Base-by-base conservation (phyloP, 306 rosid species). In the Casuarina equisetifolia region DNA sequence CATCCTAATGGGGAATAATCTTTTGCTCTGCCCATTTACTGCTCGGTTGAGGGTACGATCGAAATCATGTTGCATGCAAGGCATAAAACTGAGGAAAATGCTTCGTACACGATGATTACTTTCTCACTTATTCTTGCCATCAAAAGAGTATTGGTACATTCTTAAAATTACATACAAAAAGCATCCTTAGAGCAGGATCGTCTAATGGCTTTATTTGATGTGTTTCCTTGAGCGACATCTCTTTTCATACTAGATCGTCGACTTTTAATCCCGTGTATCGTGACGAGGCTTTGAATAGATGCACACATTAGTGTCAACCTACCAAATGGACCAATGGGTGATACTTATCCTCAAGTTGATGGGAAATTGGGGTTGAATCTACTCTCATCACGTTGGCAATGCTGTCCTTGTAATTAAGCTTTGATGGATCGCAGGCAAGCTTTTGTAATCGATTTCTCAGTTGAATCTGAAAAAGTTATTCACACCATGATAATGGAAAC, bases 51-150 rank as follows among this genome's bases (percentile, higher is more conserved):
- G 42, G 42, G 68, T 61, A 17, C 35, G 4, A 61, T 61, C 68
- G 42, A 32, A 35, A 61, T 61, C 9, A 36, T 61, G 68, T 61
- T 61, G 43, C 68, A 62, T 62, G 69, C n/a, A 36, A 62, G 69
- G 11, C 1, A 35, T 3, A 25, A 25, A 25, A 25, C 1, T 25
- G 32, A 25, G 32, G 32, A 25, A 25, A 25, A 25, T 25, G 32
- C 32, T 25, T 25, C 32, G 32, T 25, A 25, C 32, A 25, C 32
- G 32, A 25, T 25, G 32, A 25, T 25, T 25, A 25, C 32, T 25
- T 25, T 25, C 32, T 25, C 32, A 25, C 32, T 25, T 25, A 25
- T 25, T 25, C 32, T 25, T 25, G 32, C 32, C 32, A 25, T 25
- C 25, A 57, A 2, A 57, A 57, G 38, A 57, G 38, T 36, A 20